Conservation (phyloP, 1,284 basidiomycete genomes). For the Pseudozyma thailandica region DNA sequence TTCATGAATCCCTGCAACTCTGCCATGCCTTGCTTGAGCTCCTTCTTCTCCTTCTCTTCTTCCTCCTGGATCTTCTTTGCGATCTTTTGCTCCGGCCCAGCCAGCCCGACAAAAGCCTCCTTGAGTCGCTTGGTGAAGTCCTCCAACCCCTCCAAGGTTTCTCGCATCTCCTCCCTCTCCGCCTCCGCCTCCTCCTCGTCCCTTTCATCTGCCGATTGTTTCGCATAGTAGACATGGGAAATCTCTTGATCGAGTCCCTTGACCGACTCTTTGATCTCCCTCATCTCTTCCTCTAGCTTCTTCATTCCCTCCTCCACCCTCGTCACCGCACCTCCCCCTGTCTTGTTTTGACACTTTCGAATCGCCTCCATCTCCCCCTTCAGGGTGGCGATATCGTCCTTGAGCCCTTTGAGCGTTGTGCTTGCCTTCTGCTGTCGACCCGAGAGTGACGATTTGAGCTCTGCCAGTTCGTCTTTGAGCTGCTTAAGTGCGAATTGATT, state of each 20-base stretch:
- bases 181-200: background rate
- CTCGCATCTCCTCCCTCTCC: constrained; percentile 1
- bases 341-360: background rate
- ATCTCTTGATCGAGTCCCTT: constrained; percentile 6
- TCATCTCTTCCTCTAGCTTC: background rate
- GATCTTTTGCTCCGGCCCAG: constrained; percentile 8
- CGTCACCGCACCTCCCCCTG: background rate
- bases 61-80: constrained; percentile 1
- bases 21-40: constrained; percentile 4
- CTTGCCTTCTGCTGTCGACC: constrained; percentile 8
- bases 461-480: constrained; percentile 8
- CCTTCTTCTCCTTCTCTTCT: constrained; percentile 1
- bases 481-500: constrained; percentile 3
- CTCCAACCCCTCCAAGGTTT: background rate
- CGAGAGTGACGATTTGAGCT: constrained; percentile 8
- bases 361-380: constrained; percentile 3
- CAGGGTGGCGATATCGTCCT: constrained; percentile 4
- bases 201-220: background rate
- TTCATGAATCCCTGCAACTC: background rate
- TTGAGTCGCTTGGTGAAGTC: constrained; percentile 1
- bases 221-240: background rate
- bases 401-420: constrained; percentile 6
- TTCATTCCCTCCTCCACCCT: constrained; percentile 1
- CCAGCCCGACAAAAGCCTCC: constrained; percentile 5
- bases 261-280: background rate